Conservation (phyloP, 1,139 yeast genomes). For the Debaryomycetaceae sp. region DNA sequence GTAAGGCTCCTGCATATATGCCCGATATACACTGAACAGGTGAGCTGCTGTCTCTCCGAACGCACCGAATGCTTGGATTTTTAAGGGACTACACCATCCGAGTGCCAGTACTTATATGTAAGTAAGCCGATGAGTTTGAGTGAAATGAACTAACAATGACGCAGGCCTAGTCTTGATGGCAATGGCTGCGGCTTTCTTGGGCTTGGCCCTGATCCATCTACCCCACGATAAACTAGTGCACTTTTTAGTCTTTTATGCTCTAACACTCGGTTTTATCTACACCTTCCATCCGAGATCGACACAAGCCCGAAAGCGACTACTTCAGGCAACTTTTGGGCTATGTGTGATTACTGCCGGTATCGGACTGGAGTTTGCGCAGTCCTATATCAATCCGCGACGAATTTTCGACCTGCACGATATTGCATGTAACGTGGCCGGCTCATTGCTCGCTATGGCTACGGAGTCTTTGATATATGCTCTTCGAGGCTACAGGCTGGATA, state of each 20-base stretch:
- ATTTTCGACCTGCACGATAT: constrained; percentile 42
- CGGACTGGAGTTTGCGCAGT: constrained; percentile 38
- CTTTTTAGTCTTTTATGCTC: constrained; percentile 34
- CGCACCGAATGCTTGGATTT: too few species aligned
- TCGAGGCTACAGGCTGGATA: too few species aligned
- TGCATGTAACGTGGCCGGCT: constrained; percentile 28
- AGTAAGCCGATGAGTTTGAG: too few species aligned
- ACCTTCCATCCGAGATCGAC: constrained; percentile 30
- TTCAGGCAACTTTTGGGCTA: constrained; percentile 28
- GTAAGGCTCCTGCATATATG: too few species aligned
- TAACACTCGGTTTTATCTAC: constrained; percentile 47
- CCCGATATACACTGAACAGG: too few species aligned
- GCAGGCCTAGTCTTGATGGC: constrained; percentile 10
- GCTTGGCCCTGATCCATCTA: constrained; percentile 39
- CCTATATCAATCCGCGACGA: constrained; percentile 32
- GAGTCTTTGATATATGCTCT: too few species aligned
- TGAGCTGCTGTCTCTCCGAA: too few species aligned
- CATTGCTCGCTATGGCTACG: too few species aligned
- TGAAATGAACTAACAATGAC: constrained; percentile 1
- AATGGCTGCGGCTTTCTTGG: constrained; percentile 31
- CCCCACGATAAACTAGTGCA: constrained; percentile 46
- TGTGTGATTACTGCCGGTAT: constrained; percentile 38
- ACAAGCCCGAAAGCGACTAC: constrained; percentile 11
- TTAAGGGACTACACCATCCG: too few species aligned
- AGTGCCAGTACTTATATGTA: too few species aligned